These are phyloP conservation scores for Malus fusca DNA, from an alignment of 306 rosid species.

Conservation along the genomic window DNA sequence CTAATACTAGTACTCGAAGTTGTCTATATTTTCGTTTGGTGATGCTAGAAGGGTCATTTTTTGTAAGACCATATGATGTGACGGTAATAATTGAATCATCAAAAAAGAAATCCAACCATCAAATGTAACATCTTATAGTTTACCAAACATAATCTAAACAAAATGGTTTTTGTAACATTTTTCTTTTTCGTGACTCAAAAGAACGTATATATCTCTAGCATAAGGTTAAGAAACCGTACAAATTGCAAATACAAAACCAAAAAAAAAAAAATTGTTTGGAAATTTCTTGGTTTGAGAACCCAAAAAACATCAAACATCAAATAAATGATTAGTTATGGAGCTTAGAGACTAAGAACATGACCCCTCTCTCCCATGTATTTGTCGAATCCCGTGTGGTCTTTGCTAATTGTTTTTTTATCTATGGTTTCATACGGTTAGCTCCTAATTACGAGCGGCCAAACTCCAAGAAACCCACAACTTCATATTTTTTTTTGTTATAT, in stretches of 20 bases:
- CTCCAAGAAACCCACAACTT: slow-evolving; percentile 6
- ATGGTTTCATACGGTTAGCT: slow-evolving; percentile 19
- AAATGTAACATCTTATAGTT: too few relatives aligned
- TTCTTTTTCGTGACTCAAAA: slow-evolving; percentile 48
- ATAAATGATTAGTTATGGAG: not conserved
- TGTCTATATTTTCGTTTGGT: slow-evolving; percentile 11
- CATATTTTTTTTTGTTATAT: not conserved
- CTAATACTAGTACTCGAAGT: not conserved
- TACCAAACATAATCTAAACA: too few relatives aligned
- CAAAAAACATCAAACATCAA: not conserved
- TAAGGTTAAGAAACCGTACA: slow-evolving; percentile 1
- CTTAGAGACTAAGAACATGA: not conserved
- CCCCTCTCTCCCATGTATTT: slow-evolving; percentile 21
- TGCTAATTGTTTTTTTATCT: slow-evolving; percentile 22
- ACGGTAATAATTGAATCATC: too few relatives aligned
- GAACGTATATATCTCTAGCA: slow-evolving; percentile 17
- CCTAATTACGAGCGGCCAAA: not conserved
- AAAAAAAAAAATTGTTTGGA: not conserved
- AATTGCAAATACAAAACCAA: not conserved
- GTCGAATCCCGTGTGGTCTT: slow-evolving; percentile 39
- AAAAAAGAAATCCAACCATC: too few relatives aligned
- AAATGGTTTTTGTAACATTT: too few relatives aligned
- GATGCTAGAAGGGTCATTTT: too few relatives aligned
- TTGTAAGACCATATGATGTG: too few relatives aligned
- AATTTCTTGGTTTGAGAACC: slow-evolving; percentile 22